A percentile compares a stretch with the other conserved stretches of the same genome.
phyloP scores from a whole-genome alignment of 2,329 filamentous ascomycete species.

The Pseudogymnoascus sp. region DNA sequence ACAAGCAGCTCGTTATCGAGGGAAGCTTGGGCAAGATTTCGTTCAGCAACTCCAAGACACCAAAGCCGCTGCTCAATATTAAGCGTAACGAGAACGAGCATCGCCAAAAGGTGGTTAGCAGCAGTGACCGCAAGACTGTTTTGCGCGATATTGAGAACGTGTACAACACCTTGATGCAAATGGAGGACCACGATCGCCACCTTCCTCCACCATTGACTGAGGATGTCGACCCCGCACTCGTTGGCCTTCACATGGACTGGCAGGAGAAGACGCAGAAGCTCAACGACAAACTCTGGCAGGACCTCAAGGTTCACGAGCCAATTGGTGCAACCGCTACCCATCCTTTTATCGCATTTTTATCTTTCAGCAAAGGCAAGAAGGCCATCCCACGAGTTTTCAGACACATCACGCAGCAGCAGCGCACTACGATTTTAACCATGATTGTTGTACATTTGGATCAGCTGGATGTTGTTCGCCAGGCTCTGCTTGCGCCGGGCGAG shows the following conservation, averaged over 20 bases:
- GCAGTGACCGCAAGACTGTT: constrained; percentile 71
- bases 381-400: constrained; percentile 91
- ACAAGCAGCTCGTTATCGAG: constrained; percentile 92
- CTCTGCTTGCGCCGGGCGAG: constrained; percentile 66
- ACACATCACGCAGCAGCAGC: constrained; percentile 84
- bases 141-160: constrained; percentile 82
- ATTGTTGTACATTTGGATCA: constrained; percentile 89
- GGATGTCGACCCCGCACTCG: constrained; percentile 58
- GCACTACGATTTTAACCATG: constrained; percentile 91
- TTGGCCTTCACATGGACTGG: constrained; percentile 74
- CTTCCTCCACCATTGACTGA: constrained; percentile 59
- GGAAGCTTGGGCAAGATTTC: constrained; percentile 96
- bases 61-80: constrained; percentile 89
- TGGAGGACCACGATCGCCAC: constrained; percentile 85
- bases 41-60: constrained; percentile 97
- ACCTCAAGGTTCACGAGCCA: constrained; percentile 87
- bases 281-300: constrained; percentile 74
- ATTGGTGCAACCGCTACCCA: constrained; percentile 68
- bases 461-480: constrained; percentile 79
- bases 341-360: constrained; percentile 93
- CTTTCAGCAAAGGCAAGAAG: constrained; percentile 93
- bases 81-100: constrained; percentile 67
- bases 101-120: constrained; percentile 43
- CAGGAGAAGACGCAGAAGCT: constrained; percentile 60
- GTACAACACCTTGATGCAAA: constrained; percentile 80